Evolutionary conservation across 805 yeast species (phyloP).

Genomic region (Debaryomyces maramus): DNA sequence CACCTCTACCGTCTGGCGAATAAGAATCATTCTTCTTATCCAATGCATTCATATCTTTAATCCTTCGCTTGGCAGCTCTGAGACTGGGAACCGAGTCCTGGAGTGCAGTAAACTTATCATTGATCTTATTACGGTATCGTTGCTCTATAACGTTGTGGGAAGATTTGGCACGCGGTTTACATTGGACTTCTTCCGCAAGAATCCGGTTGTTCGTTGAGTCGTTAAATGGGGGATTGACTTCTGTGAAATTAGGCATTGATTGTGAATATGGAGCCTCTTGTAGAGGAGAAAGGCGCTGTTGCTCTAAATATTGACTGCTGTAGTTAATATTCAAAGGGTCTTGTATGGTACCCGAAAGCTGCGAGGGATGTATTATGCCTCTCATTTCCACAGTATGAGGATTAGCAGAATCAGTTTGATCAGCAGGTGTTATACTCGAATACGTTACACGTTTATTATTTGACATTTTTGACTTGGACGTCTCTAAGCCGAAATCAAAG

Average conservation of each 20-base stretch:
- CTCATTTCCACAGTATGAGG: too few relatives aligned
- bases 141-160: constrained; percentile 46
- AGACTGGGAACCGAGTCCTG: constrained; percentile 42
- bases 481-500: constrained; percentile 22
- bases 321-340: too few relatives aligned
- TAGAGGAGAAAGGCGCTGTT: too few relatives aligned
- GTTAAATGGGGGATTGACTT: neutral
- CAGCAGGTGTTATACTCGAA: too few relatives aligned
- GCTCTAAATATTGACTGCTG: too few relatives aligned
- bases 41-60: constrained; percentile 13
- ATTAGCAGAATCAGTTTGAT: too few relatives aligned
- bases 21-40: constrained; percentile 8
- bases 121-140: constrained; percentile 43
- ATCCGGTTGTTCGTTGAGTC: neutral
- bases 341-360: too few relatives aligned
- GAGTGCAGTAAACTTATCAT: constrained; percentile 39
- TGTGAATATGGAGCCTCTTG: too few relatives aligned
- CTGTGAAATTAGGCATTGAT: neutral
- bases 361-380: too few relatives aligned
- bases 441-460: too few relatives aligned
- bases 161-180: constrained; percentile 20
- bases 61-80: constrained; percentile 27
- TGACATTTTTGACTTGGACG: too few relatives aligned
- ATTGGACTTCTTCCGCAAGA: neutral
- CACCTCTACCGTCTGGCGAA: neutral